These are phyloP conservation scores for Catunica adiposa DNA, from an alignment of 2,329 filamentous ascomycete genomes.

Conservation along the genomic window DNA sequence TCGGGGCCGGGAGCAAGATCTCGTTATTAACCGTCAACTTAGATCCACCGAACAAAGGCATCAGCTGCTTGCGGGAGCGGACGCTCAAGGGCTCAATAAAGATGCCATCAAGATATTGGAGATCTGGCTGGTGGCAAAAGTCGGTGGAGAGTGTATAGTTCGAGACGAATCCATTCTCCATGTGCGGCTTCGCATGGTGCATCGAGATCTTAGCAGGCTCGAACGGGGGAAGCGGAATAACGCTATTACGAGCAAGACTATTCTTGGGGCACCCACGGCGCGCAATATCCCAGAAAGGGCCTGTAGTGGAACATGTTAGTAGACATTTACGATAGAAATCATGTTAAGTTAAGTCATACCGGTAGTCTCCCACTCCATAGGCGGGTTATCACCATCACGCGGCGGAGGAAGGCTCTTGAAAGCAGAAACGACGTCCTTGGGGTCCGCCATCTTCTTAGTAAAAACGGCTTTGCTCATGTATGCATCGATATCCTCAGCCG, in stretches of 20 bases:
- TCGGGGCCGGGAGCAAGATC: constrained; percentile 50
- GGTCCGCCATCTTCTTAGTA: constrained; percentile 27
- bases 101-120: constrained; percentile 47
- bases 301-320: constrained; percentile 19
- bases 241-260: constrained; percentile 38
- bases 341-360: constrained; percentile 22
- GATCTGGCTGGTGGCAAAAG: constrained; percentile 48
- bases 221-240: constrained; percentile 28
- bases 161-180: constrained; percentile 39
- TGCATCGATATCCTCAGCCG: constrained; percentile 43
- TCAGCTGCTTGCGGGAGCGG: constrained; percentile 37
- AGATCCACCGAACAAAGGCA: constrained; percentile 52
- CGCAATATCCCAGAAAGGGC: constrained; percentile 40
- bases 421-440: constrained; percentile 27
- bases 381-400: constrained; percentile 17
- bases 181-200: constrained; percentile 31
- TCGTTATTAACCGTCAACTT: constrained; percentile 55
- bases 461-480: constrained; percentile 37
- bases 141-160: constrained; percentile 46
- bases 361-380: constrained; percentile 35
- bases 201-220: constrained; percentile 29
- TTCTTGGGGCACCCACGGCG: constrained; percentile 45
- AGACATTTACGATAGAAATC: neutral
- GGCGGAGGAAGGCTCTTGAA: constrained; percentile 29
- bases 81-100: constrained; percentile 44